These are phyloP conservation scores for Trichoderma harzianum DNA, from an alignment of 2,329 filamentous ascomycete species.

Conservation along the genomic window DNA sequence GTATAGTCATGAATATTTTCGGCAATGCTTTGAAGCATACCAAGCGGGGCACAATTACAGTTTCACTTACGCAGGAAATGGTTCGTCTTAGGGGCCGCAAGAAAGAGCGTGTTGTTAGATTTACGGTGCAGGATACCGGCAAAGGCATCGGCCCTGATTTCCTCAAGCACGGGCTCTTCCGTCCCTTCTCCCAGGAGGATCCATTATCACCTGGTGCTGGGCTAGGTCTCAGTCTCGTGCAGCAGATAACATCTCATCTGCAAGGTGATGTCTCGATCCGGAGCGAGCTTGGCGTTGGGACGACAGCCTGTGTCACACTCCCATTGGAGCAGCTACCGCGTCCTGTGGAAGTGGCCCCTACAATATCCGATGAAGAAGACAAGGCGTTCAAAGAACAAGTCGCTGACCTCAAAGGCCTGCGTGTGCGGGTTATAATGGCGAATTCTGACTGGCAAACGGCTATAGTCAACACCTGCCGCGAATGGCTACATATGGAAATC, in stretches of 20 bases:
- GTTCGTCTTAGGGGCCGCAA: background rate
- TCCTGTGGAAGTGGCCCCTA: background rate
- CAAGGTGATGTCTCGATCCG: slow-evolving; percentile 58
- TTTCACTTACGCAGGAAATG: slow-evolving; percentile 28
- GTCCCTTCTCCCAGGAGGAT: slow-evolving; percentile 63
- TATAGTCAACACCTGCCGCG: slow-evolving; percentile 29
- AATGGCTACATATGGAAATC: slow-evolving; percentile 35
- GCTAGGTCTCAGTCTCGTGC: slow-evolving; percentile 63
- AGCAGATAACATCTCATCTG: slow-evolving; percentile 55
- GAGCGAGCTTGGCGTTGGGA: slow-evolving; percentile 39
- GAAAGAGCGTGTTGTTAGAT: slow-evolving; percentile 23
- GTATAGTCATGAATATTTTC: slow-evolving; percentile 61
- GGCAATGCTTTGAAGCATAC: slow-evolving; percentile 64
- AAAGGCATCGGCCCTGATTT: slow-evolving; percentile 63
- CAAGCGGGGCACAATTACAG: slow-evolving; percentile 29
- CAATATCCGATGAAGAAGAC: slow-evolving; percentile 20
- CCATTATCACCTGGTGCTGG: slow-evolving; percentile 58
- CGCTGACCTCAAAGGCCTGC: slow-evolving; percentile 30
- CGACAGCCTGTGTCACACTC: slow-evolving; percentile 20
- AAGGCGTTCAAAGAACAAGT: slow-evolving; percentile 31
- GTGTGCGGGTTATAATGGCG: slow-evolving; percentile 27
- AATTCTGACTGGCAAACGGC: slow-evolving; percentile 18
- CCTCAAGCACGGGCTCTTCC: slow-evolving; percentile 57
- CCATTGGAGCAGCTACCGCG: slow-evolving; percentile 2
- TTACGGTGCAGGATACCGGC: slow-evolving; percentile 61